Percentiles rank a stretch among this genome's conserved stretches.
Evolutionary conservation across 2,329 filamentous ascomycete species (phyloP).

Genomic region (Cladosporium velox): DNA sequence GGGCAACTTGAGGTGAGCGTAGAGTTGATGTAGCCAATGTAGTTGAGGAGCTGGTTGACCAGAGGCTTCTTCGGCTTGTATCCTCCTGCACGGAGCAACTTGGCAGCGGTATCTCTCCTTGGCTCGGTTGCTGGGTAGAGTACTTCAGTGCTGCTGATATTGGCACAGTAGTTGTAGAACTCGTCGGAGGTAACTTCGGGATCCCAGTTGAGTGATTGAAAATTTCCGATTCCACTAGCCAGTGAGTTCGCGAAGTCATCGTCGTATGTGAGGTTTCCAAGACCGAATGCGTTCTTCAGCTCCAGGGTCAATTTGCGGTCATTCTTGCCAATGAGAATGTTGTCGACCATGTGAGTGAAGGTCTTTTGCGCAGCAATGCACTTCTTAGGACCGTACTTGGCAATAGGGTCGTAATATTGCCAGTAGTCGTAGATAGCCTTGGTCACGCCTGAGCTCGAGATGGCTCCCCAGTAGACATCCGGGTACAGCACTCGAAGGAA

Average conservation of each 20-base stretch:
- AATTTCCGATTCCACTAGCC: conserved; percentile 48
- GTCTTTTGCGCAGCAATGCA: conserved; percentile 68
- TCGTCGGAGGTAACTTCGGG: conserved; percentile 51
- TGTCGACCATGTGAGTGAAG: conserved; percentile 60
- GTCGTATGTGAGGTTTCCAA: conserved; percentile 51
- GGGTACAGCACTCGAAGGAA: conserved; percentile 77
- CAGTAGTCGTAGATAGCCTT: conserved; percentile 73
- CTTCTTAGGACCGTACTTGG: conserved; percentile 57
- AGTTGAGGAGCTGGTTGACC: conserved; percentile 58
- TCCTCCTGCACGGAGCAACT: conserved; percentile 52
- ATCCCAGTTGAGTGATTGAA: conserved; percentile 64
- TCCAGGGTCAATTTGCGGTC: conserved; percentile 42
- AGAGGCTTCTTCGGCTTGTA: conserved; percentile 47
- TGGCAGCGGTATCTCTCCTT: conserved; percentile 43
- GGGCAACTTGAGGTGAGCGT: conserved; percentile 46
- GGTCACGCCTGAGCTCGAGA: conserved; percentile 78
- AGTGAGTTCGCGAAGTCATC: conserved; percentile 57
- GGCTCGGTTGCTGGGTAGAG: conserved; percentile 46
- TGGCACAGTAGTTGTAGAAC: conserved; percentile 58
- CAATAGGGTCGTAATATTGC: conserved; percentile 63
- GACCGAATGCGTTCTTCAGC: conserved; percentile 58
- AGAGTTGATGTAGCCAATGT: conserved; percentile 56
- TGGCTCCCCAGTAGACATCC: conserved; percentile 74
- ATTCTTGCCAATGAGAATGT: conserved; percentile 55
- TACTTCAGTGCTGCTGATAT: conserved; percentile 51